Base-by-base conservation (phyloP, 345 rosid genomes). In the Eucalyptus tenuipes region DNA sequence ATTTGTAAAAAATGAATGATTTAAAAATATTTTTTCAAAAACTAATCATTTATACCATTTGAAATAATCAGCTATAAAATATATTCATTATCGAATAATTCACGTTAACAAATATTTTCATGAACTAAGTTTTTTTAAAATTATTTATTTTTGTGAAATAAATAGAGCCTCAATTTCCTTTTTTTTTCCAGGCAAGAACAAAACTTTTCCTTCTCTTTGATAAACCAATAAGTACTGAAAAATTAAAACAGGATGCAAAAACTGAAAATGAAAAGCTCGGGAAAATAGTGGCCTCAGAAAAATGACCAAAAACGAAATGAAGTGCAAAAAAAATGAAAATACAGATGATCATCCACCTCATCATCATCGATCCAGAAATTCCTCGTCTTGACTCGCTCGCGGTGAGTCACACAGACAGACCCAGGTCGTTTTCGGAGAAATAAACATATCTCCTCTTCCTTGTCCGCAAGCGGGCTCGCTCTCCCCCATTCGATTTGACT, bases 41-140 rank as follows among this genome's bases (percentile, higher is more conserved):
- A 52, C 7, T 20, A 52, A 18, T 20, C 5, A 20, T 52, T 52
- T 52, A 52, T 20, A 52, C 10, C 57, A 52, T 24, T 52, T 18
- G 25, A 52, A 52, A 52, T 52, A 52, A 52, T 52, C 57, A 20
- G 10, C 0, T 52, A 52, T 18, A 52, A 52, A 20, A 52, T 52
- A 52, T 52, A 52, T 52, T 52, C 57, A 52, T 52, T 52, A 52
- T 52, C 25, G 0, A 52, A 52, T 52, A 20, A 52, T 52, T 52
- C 20, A 18, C 2, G 2, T 2, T 52, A 8, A 52, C 0, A 7
- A 9, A 20, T 5, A 25, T 18, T 52, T 52, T 52, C 25, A 52
- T 52, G 57, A 52, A 52, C 0, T 10, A 52, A 52, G 24, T 52
- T 52, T 52, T 52, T 52, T 20, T 4, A 17, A 52, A 18, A 20